Conservation (phyloP, 2,329 filamentous ascomycete genomes). For the Plenodomus biglobosus region DNA sequence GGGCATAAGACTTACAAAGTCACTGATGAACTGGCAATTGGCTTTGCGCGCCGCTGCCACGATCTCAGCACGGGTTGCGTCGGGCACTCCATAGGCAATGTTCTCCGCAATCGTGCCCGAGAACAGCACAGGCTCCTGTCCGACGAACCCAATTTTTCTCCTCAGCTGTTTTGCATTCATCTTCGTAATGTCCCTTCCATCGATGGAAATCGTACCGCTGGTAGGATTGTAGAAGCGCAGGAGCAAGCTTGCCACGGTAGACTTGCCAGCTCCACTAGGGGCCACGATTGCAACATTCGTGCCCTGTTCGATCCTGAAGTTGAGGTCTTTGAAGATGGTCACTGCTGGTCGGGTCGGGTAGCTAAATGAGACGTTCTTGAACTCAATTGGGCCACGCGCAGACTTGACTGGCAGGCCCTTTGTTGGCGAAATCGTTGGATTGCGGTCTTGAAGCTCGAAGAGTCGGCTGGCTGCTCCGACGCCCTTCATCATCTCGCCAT, state of each 20-base stretch:
- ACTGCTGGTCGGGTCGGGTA: constrained; percentile 95
- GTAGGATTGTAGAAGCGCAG: constrained; percentile 89
- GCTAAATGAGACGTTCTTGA: constrained; percentile 81
- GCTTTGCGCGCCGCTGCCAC: constrained; percentile 84
- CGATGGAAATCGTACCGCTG: constrained; percentile 74
- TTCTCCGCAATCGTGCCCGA: constrained; percentile 84
- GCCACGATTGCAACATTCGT: constrained; percentile 96
- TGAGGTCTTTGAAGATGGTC: constrained; percentile 82
- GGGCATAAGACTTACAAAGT: constrained; percentile 65
- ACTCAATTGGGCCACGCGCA: constrained; percentile 85
- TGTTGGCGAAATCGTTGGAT: constrained; percentile 84
- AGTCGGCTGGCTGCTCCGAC: constrained; percentile 94
- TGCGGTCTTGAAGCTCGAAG: constrained; percentile 91
- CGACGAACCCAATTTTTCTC: constrained; percentile 89
- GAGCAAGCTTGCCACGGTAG: constrained; percentile 88
- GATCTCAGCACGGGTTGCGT: constrained; percentile 77
- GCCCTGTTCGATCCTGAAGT: constrained; percentile 89
- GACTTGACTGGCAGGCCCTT: constrained; percentile 76
- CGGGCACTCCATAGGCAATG: constrained; percentile 85
- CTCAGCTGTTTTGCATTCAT: constrained; percentile 95
- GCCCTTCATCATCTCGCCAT: constrained; percentile 98
- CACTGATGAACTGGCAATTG: constrained; percentile 94
- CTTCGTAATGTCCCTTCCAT: constrained; percentile 75
- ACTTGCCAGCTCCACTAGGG: constrained; percentile 93
- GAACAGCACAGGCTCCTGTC: constrained; percentile 92